A percentile compares a stretch with the other conserved stretches of the same genome.
Evolutionary conservation across 208 protist genomes (phyloP).

Genomic region (Porcisia deanei): DNA sequence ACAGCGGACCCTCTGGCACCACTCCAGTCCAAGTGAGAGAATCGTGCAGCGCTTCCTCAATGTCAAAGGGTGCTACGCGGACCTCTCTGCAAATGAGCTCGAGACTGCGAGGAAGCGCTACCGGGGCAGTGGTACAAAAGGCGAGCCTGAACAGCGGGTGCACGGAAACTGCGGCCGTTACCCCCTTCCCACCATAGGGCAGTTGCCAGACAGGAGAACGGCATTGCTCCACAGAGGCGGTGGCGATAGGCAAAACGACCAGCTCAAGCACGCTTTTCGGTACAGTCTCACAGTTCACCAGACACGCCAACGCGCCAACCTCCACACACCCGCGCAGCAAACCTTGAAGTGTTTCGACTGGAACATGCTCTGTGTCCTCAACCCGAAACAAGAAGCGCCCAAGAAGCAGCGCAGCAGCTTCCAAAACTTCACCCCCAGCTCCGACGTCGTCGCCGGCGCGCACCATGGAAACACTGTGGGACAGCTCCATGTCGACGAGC

Average conservation of each 20-base stretch:
- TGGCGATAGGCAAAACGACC: slow-evolving; percentile 21
- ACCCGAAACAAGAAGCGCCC: slow-evolving; percentile 66
- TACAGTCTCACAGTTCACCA: slow-evolving; percentile 57
- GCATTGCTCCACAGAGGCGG: slow-evolving; percentile 6
- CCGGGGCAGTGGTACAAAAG: slow-evolving; percentile 4
- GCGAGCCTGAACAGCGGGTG: slow-evolving; percentile 32
- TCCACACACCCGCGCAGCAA: slow-evolving; percentile 65
- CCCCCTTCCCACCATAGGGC: slow-evolving; percentile 8
- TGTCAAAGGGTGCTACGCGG: slow-evolving; percentile 21
- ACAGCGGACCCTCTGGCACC: slow-evolving; percentile 15
- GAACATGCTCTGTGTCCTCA: slow-evolving; percentile 45
- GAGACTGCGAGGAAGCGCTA: slow-evolving; percentile 7
- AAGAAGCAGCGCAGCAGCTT: slow-evolving; percentile 32
- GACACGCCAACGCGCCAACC: slow-evolving; percentile 60
- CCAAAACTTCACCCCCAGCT: slow-evolving; percentile 23
- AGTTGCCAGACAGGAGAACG: slow-evolving; percentile 22
- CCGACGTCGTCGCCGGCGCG: slow-evolving; percentile 21
- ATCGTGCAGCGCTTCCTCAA: slow-evolving; percentile 39
- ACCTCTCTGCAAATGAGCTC: slow-evolving; percentile 22
- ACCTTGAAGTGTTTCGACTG: slow-evolving; percentile 36
- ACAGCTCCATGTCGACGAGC: slow-evolving; percentile 23
- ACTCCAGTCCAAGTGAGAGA: slow-evolving; percentile 34
- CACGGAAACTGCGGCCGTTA: slow-evolving; percentile 7
- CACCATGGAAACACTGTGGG: slow-evolving; percentile 28
- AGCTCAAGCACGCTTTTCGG: slow-evolving; percentile 13